Evolutionary conservation across 1,139 yeast genomes (phyloP).

Genomic region (Scheffersomyces parashehatae): DNA sequence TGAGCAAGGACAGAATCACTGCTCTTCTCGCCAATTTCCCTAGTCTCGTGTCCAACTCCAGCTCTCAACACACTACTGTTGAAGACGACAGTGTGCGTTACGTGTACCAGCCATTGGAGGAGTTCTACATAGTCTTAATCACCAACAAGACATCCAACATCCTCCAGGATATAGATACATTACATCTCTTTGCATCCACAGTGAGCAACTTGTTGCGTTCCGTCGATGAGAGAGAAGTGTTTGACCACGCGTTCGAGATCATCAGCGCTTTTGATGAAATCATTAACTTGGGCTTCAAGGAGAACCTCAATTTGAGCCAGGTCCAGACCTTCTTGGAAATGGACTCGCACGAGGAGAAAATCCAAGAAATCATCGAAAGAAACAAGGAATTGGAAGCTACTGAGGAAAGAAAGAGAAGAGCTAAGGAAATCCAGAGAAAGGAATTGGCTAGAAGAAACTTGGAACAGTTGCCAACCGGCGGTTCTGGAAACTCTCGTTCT

Average conservation of each 20-base stretch:
- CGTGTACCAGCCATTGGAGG: conserved; percentile 95
- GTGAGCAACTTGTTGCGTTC: conserved; percentile 72
- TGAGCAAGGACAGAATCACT: conserved; percentile 83
- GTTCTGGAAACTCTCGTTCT: background rate
- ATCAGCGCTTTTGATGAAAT: conserved; percentile 94
- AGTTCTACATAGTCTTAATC: conserved; percentile 84
- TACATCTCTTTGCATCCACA: conserved; percentile 81
- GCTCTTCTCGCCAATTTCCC: conserved; percentile 88
- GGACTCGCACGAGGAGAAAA: conserved; percentile 98
- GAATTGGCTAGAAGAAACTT: conserved; percentile 67
- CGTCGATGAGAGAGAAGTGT: conserved; percentile 82
- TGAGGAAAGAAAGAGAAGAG: conserved; percentile 95
- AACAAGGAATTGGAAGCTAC: conserved; percentile 96
- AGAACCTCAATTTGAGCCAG: conserved; percentile 79
- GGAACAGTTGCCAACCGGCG: conserved; percentile 26
- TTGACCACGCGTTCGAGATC: conserved; percentile 83
- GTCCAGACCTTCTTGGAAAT: conserved; percentile 89
- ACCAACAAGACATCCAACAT: conserved; percentile 92
- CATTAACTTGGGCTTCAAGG: conserved; percentile 85
- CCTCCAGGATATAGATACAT: conserved; percentile 90
- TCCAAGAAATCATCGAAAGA: conserved; percentile 95
- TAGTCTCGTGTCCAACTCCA: conserved; percentile 65
- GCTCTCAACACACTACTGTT: conserved; percentile 89
- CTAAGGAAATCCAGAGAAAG: conserved; percentile 89
- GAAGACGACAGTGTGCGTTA: conserved; percentile 93